Conservation (phyloP, 345 rosid species). For the Eucalyptus regnans region DNA sequence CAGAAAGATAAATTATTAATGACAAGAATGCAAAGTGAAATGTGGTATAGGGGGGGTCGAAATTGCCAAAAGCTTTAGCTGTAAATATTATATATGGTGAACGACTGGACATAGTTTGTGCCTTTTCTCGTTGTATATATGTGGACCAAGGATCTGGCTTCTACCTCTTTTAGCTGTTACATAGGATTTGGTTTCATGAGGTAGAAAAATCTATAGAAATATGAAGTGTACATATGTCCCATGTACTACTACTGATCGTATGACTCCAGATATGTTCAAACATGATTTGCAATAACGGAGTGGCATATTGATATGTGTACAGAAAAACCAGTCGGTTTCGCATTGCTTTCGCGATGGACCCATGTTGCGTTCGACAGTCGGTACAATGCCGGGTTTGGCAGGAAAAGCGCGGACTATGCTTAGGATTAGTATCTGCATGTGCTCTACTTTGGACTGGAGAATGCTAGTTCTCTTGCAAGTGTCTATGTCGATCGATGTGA, state of each 20-base stretch:
- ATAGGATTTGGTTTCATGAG: not conserved
- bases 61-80: not conserved
- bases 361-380: not conserved
- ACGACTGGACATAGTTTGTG: not conserved
- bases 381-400: not conserved
- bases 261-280: not conserved
- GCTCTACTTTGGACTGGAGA: not conserved
- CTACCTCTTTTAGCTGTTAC: not conserved
- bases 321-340: not conserved
- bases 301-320: not conserved
- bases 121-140: not conserved
- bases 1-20: not conserved
- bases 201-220: not conserved
- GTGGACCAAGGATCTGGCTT: not conserved
- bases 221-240: not conserved
- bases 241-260: slow-evolving; percentile 1
- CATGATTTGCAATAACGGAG: not conserved
- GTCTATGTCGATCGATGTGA: not conserved
- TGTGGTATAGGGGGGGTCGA: not conserved
- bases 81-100: not conserved
- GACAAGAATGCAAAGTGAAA: not conserved
- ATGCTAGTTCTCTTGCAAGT: not conserved
- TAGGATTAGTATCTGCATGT: not conserved
- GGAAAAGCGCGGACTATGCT: not conserved
- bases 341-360: not conserved